Evolutionary conservation across 345 rosid genomes (phyloP).

Genomic region (Boechera divaricarpa): DNA sequence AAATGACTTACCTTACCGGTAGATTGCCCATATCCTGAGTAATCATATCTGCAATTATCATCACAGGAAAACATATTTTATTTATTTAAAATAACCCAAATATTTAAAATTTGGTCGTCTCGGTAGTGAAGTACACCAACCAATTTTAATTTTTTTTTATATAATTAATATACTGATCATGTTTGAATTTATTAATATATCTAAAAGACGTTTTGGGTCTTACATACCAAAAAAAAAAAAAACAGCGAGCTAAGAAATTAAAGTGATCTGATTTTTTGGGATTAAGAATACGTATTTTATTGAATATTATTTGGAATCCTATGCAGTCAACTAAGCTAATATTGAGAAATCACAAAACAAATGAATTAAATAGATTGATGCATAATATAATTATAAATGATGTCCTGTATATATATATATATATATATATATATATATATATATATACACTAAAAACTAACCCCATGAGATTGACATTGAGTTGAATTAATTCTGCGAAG

Average conservation of each 20-base stretch:
- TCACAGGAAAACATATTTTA: background rate
- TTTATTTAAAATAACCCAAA: background rate
- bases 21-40: conserved; percentile 90
- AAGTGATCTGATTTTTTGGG: background rate
- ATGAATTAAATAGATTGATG: background rate
- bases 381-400: background rate
- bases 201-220: background rate
- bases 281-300: background rate
- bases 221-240: background rate
- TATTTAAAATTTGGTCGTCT: background rate
- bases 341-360: conserved; percentile 3
- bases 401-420: background rate
- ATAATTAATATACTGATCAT: background rate
- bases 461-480: conserved; percentile 87
- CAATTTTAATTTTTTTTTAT: background rate
- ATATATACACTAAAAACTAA: conserved; percentile 41
- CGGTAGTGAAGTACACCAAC: background rate
- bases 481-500: conserved; percentile 74
- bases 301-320: background rate
- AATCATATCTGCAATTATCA: conserved; percentile 70
- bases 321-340: background rate
- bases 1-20: conserved; percentile 74
- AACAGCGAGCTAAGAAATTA: background rate
- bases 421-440: background rate
- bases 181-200: background rate